These are phyloP conservation scores for Groenewaldozyma salmanticensis DNA, from an alignment of 805 yeast species.

Conservation along the genomic window DNA sequence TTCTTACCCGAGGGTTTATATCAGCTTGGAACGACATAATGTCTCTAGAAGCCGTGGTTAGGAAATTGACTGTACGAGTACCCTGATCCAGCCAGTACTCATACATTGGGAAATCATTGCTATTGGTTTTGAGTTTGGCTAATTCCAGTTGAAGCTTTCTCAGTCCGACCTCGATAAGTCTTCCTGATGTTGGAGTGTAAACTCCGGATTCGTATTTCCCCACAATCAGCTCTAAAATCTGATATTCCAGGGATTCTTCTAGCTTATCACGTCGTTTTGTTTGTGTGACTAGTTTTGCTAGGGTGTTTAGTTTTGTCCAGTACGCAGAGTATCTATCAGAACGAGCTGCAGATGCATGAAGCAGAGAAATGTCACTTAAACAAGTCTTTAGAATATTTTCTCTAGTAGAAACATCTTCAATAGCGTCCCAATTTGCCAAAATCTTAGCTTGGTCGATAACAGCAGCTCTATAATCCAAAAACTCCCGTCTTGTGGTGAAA, in stretches of 20 bases:
- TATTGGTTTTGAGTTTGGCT: not conserved
- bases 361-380: not conserved
- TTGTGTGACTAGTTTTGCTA: slow-evolving; percentile 11
- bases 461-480: not conserved
- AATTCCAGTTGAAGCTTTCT: not conserved
- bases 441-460: not conserved
- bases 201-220: not conserved
- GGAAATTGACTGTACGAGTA: not conserved
- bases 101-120: not conserved
- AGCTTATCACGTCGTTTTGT: not conserved
- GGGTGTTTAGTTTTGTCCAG: slow-evolving; percentile 17
- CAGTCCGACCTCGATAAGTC: not conserved
- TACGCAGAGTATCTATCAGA: slow-evolving; percentile 14
- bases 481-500: not conserved
- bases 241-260: not conserved
- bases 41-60: not conserved
- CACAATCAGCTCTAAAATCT: not conserved
- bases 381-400: not conserved
- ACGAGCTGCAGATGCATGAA: not conserved
- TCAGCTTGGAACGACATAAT: not conserved
- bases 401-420: not conserved
- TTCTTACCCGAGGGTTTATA: not conserved
- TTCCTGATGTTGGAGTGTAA: not conserved
- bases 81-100: not conserved
- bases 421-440: not conserved